Evolutionary conservation across 2,329 filamentous ascomycete genomes (phyloP), one percentile per base, ranked within the genome.

Genomic region (Hypoxylon sp.): DNA sequence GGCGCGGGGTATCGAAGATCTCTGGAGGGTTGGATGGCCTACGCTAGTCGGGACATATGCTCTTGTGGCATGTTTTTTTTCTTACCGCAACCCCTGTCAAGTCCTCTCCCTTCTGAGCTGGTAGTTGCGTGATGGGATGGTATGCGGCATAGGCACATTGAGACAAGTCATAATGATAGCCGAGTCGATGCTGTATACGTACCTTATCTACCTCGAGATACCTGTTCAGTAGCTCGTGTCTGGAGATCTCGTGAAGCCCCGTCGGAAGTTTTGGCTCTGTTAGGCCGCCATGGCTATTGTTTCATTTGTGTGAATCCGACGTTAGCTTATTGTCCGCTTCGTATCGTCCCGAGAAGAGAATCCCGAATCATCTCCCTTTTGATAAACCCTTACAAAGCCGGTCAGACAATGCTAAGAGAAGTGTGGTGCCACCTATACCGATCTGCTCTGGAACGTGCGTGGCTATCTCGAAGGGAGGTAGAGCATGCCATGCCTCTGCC

Each of bases 31-130:
- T 23, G 11, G 38, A 43, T 26, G 24, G 29, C 20, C 24, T n/a
- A 50, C 47, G 20, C 37, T 20, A 48, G 43, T 42, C 47, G 51
- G 47, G 41, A 51, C 17, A 51, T 51, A 35, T 59, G 37, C 20
- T 27, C 37, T 29, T 45, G 31, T 49, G 41, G 29, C 18, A 18
- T 23, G n/a, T 40, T 48, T 10, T 29, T 17, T 45, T 24, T 23
- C 38, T 13, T 31, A 29, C 18, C n/a, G n/a, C n/a, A n/a, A n/a
- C n/a, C 27, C 35, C 42, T 33, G 10, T 27, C n/a, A n/a, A n/a
- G n/a, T n/a, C 9, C 29, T 33, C 13, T 8, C 17, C 26, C 8
- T n/a, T 5, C 17, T 29, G 11, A 31, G 42, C 38, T 10, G 48
- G 29, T 24, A 4, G 26, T 42, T 20, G 33, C 8, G 45, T 45